These are phyloP conservation scores for Limonomyces culmigenus DNA, from an alignment of 1,284 basidiomycete genomes.

Conservation along the genomic window DNA sequence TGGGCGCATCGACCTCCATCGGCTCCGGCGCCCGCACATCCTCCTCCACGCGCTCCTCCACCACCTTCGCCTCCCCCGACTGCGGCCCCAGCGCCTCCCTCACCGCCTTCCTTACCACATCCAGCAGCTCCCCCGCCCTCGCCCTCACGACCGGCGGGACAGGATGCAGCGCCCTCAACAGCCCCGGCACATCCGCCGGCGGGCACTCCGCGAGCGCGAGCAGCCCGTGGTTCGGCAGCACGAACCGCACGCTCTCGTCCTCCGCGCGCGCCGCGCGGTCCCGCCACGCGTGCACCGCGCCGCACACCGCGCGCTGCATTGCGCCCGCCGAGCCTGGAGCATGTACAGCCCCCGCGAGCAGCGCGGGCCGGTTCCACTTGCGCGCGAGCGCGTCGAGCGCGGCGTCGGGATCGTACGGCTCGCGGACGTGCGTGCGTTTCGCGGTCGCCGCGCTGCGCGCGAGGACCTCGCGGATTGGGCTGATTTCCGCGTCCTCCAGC, in stretches of 20 bases:
- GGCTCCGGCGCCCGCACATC: too few relatives aligned
- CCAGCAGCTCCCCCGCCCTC: conserved; percentile 43
- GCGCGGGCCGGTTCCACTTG: conserved; percentile 57
- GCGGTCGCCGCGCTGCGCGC: conserved; percentile 59
- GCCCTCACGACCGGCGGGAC: conserved; percentile 43
- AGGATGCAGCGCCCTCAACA: conserved; percentile 37
- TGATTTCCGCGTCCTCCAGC: conserved; percentile 7
- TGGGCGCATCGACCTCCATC: too few relatives aligned
- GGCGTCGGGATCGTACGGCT: conserved; percentile 54
- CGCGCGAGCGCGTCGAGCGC: conserved; percentile 52
- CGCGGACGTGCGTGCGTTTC: conserved; percentile 46
- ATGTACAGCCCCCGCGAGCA: too few relatives aligned
- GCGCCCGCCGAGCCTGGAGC: conserved; percentile 22
- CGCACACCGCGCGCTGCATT: too few relatives aligned
- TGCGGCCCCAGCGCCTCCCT: conserved; percentile 17
- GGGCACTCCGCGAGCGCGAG: conserved; percentile 53
- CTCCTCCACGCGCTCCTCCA: conserved; percentile 4
- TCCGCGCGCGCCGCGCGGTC: conserved; percentile 68
- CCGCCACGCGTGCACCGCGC: conserved; percentile 71
- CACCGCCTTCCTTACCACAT: conserved; percentile 36
- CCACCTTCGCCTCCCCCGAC: too few relatives aligned
- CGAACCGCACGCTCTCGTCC: conserved; percentile 80
- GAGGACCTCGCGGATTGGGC: conserved; percentile 36
- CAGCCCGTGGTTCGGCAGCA: conserved; percentile 57
- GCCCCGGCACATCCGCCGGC: conserved; percentile 38